A percentile compares a stretch with the other conserved stretches of the same genome.
phyloP scores from a whole-genome alignment of 371 early-diverging fungal genomes.

The Mucor irregularis region DNA sequence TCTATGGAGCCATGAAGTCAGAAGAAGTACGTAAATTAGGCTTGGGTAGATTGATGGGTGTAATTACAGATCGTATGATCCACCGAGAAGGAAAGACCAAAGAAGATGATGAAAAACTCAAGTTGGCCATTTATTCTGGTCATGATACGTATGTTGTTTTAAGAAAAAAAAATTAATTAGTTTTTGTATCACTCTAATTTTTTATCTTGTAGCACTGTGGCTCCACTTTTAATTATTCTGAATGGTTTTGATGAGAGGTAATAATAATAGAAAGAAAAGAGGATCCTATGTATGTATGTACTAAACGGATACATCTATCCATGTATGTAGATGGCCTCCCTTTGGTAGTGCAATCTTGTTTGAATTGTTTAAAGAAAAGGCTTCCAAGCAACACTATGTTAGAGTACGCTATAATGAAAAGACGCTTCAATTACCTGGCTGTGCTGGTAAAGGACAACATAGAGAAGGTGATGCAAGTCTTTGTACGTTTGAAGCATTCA shows the following conservation, averaged over 20 bases:
- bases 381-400: conserved; percentile 57
- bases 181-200: background rate
- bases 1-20: conserved; percentile 31
- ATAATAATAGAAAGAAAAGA: conserved; percentile 18
- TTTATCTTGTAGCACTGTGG: conserved; percentile 54
- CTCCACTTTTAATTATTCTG: conserved; percentile 63
- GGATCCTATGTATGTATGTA: no score
- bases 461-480: conserved; percentile 54
- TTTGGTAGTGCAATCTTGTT: conserved; percentile 60
- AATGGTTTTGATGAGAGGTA: conserved; percentile 53
- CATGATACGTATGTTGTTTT: conserved; percentile 80
- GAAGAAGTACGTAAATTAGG: conserved; percentile 48
- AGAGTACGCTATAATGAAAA: conserved; percentile 73
- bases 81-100: conserved; percentile 25
- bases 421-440: conserved; percentile 60
- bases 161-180: no score
- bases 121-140: conserved; percentile 73
- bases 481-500: conserved; percentile 76
- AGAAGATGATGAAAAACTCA: conserved; percentile 41
- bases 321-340: conserved; percentile 45
- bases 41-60: conserved; percentile 56
- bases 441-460: conserved; percentile 59
- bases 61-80: conserved; percentile 52
- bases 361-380: conserved; percentile 61
- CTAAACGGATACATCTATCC: background rate